These are phyloP conservation scores for Cytospora piceae DNA, from an alignment of 2,329 filamentous ascomycete genomes.

Conservation along the genomic window DNA sequence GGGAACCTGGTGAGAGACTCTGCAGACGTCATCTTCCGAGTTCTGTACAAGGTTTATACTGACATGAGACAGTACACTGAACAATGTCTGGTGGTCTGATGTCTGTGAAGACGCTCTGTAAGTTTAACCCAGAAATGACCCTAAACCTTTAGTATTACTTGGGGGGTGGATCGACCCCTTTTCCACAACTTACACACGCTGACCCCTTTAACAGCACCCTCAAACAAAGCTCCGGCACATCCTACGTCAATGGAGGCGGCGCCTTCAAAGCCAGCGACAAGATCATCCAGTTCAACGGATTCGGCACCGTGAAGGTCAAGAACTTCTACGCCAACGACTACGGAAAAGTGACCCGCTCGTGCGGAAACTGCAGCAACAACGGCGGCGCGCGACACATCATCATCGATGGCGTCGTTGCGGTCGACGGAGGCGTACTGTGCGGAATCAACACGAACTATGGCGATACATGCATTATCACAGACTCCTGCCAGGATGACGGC, in stretches of 20 bases:
- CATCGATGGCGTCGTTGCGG: constrained; percentile 49
- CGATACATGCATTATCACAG: constrained; percentile 37
- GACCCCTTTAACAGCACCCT: too few relatives aligned
- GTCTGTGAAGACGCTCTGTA: background rate
- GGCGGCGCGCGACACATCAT: constrained; percentile 44
- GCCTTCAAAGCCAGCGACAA: constrained; percentile 43
- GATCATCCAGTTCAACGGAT: constrained; percentile 45
- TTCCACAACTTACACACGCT: too few relatives aligned
- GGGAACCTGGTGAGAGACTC: constrained; percentile 43
- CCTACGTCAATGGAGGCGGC: constrained; percentile 44
- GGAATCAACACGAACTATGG: constrained; percentile 55
- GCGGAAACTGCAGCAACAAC: constrained; percentile 51
- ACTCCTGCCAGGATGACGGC: constrained; percentile 31
- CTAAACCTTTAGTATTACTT: too few relatives aligned
- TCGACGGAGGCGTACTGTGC: constrained; percentile 45
- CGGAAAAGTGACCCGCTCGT: constrained; percentile 51
- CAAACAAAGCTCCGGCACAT: constrained; percentile 40
- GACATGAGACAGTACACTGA: background rate
- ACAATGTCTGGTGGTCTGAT: background rate
- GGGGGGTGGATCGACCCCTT: too few relatives aligned
- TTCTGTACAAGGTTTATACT: background rate
- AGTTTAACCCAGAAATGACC: background rate
- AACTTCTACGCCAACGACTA: constrained; percentile 48
- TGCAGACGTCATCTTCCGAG: too few relatives aligned
- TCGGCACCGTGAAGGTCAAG: constrained; percentile 39